Evolutionary conservation across 371 early-diverging fungal species (phyloP).

Genomic region (Circinella minor): DNA sequence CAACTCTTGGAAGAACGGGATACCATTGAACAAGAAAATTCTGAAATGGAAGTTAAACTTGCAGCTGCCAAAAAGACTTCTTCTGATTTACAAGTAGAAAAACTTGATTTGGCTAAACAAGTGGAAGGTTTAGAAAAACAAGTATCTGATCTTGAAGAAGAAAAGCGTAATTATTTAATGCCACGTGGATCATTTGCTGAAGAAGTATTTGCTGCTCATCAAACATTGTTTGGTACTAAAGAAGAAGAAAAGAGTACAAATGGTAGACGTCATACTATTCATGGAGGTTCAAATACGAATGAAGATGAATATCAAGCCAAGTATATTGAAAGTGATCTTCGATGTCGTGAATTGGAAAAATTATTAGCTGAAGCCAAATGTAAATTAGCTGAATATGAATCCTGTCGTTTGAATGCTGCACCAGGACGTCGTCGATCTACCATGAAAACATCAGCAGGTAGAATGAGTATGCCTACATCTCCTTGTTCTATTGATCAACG

Average conservation of each 20-base stretch:
- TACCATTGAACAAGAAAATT: conserved; percentile 34
- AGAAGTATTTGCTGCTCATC: conserved; percentile 52
- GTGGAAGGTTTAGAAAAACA: conserved; percentile 27
- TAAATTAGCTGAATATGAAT: conserved; percentile 45
- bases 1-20: conserved; percentile 36
- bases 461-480: conserved; percentile 27
- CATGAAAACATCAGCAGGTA: conserved; percentile 24
- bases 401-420: conserved; percentile 28
- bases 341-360: conserved; percentile 55
- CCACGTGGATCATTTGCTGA: conserved; percentile 50
- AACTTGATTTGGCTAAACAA: conserved; percentile 33
- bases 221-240: conserved; percentile 34
- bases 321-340: conserved; percentile 49
- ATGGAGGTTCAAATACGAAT: not conserved
- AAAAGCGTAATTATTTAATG: conserved; percentile 47
- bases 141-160: conserved; percentile 41
- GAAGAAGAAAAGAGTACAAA: conserved; percentile 1
- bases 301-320: conserved; percentile 39
- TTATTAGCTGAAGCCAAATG: conserved; percentile 51
- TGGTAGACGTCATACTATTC: conserved; percentile 17
- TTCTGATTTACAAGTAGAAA: conserved; percentile 45
- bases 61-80: conserved; percentile 40
- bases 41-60: conserved; percentile 27
- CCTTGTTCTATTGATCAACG: conserved; percentile 11
- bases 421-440: conserved; percentile 29